These are phyloP conservation scores for Barnettozyma sucrosica DNA, from an alignment of 805 yeast species.

Conservation along the genomic window DNA sequence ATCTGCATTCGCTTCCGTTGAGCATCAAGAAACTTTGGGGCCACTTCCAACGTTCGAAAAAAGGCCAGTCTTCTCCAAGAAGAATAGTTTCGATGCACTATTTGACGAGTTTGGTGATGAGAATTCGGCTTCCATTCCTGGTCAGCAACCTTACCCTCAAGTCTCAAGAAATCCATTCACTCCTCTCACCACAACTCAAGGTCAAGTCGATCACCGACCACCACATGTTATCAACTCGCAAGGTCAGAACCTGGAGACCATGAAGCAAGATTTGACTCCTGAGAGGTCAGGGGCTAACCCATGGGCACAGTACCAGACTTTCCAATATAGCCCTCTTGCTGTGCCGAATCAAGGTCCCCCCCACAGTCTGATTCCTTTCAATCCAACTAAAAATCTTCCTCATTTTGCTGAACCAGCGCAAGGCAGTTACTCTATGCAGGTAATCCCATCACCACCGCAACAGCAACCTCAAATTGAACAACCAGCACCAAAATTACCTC, in stretches of 20 bases:
- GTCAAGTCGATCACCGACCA: not conserved
- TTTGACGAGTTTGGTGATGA: conserved; percentile 9
- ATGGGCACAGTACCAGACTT: conserved; percentile 13
- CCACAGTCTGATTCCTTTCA: not conserved
- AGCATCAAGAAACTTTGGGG: not conserved
- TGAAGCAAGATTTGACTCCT: conserved; percentile 7
- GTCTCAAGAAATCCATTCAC: conserved; percentile 23
- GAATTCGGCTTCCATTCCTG: not conserved
- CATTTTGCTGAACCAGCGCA: not conserved
- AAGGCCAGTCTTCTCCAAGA: conserved; percentile 4
- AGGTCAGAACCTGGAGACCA: conserved; percentile 4
- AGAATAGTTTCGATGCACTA: conserved; percentile 18
- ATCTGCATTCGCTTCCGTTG: not conserved
- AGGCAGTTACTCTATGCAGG: not conserved
- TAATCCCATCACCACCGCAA: not conserved
- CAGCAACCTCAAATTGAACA: conserved; percentile 11
- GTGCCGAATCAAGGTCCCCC: not conserved
- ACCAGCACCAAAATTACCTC: not conserved
- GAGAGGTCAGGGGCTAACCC: conserved; percentile 22
- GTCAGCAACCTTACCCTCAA: not conserved
- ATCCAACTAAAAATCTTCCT: not conserved
- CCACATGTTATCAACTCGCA: not conserved
- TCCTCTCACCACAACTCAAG: conserved; percentile 1
- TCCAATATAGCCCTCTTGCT: not conserved
- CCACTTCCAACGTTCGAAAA: not conserved